Conservation (phyloP, 1,284 basidiomycete genomes). For the Trametes sp. region DNA sequence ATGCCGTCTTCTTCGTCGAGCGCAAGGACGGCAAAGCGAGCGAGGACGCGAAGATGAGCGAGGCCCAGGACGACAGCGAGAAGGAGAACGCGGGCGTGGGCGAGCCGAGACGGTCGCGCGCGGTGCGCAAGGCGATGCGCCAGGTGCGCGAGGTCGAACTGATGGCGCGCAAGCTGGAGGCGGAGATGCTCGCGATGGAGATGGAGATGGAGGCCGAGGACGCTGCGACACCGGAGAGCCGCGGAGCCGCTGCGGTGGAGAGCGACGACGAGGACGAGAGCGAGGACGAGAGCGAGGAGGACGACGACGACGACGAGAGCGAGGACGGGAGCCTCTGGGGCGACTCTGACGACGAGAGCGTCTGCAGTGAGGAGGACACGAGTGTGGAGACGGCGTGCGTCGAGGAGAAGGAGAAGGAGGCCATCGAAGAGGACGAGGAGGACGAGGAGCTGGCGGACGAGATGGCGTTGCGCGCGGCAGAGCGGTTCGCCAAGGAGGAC, state of each 20-base stretch:
- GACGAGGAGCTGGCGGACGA: neutral
- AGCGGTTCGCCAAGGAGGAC: neutral
- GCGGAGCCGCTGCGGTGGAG: neutral
- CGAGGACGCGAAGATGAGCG: neutral
- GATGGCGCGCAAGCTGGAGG: constrained; percentile 15
- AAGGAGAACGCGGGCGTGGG: constrained; percentile 3
- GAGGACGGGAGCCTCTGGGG: neutral
- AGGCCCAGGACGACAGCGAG: constrained; percentile 4
- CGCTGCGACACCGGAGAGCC: neutral
- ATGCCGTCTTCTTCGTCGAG: constrained; percentile 18
- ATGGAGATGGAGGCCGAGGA: neutral
- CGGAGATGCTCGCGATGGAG: neutral
- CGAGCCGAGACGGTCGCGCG: neutral
- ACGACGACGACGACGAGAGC: neutral
- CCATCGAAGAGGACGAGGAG: neutral
- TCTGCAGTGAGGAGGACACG: neutral
- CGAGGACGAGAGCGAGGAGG: neutral
- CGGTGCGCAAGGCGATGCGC: constrained; percentile 14
- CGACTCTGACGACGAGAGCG: neutral
- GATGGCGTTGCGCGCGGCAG: neutral
- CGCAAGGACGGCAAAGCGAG: neutral
- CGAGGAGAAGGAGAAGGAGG: no score
- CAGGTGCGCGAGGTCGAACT: constrained; percentile 15
- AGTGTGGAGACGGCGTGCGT: neutral
- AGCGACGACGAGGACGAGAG: constrained; percentile 5